A percentile compares a stretch with the other conserved stretches of the same genome.
phyloP scores from a whole-genome alignment of 352 stramenopile genomes.

The Plasmopara muralis region DNA sequence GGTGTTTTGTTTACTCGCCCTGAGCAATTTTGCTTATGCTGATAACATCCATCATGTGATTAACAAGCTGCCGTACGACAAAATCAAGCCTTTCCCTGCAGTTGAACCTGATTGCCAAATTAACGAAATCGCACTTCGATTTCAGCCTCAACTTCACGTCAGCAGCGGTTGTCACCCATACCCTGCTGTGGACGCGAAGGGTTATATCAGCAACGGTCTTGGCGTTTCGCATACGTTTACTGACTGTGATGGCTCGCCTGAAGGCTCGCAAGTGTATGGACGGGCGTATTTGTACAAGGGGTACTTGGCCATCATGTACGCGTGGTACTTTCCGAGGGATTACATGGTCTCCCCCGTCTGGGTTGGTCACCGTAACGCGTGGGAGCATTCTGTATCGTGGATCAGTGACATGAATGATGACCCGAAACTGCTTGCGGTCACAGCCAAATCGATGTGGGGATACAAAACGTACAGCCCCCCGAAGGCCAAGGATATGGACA shows the following conservation, averaged over 20 bases:
- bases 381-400: conserved; percentile 1
- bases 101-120: neutral
- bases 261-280: conserved; percentile 1
- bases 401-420: neutral
- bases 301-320: conserved; percentile 3
- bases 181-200: neutral
- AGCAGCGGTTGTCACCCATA: conserved; percentile 1
- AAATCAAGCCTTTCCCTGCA: neutral
- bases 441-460: neutral
- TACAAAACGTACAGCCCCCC: conserved; percentile 3
- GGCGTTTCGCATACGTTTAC: neutral
- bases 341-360: neutral
- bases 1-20: neutral
- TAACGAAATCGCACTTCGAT: neutral
- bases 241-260: neutral
- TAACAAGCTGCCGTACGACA: neutral
- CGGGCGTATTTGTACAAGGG: neutral
- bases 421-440: neutral
- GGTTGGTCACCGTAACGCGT: conserved; percentile 1
- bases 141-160: conserved; percentile 1
- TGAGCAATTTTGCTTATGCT: neutral
- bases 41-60: too few species aligned
- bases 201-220: neutral
- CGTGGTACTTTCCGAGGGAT: conserved; percentile 8
- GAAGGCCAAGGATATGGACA: neutral